These are phyloP conservation scores for Spinacia oleracea DNA, from an alignment of 179 eudicot genomes.

Conservation along the genomic window DNA sequence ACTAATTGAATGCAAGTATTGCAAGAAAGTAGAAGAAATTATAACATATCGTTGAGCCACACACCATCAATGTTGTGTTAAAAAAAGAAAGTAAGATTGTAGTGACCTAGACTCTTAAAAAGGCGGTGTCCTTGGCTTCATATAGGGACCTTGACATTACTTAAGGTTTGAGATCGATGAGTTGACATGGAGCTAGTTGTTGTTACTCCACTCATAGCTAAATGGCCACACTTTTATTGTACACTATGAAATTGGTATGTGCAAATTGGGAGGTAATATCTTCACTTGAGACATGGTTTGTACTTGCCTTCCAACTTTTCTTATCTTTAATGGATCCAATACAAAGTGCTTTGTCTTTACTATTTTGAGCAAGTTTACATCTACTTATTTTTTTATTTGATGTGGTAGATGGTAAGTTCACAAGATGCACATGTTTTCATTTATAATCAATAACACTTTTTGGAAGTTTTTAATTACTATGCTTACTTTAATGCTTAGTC, in stretches of 20 bases:
- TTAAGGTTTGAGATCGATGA: background rate
- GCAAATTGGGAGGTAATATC: conserved; percentile 1
- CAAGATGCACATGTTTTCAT: conserved; percentile 12
- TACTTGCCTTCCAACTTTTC: background rate
- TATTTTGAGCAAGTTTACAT: conserved; percentile 7
- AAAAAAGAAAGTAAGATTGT: background rate
- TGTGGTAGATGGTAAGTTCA: conserved; percentile 2
- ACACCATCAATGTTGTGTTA: background rate
- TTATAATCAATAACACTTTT: background rate
- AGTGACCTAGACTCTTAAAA: background rate
- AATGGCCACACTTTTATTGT: conserved; percentile 5
- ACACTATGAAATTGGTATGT: background rate
- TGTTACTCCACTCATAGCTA: conserved; percentile 5
- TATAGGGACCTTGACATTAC: background rate
- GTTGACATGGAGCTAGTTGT: conserved; percentile 15
- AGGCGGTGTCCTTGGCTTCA: background rate
- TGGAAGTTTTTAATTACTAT: conserved; percentile 1
- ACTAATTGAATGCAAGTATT: background rate
- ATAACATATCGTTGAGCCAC: background rate
- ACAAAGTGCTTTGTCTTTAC: conserved; percentile 17
- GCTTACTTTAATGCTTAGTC: background rate
- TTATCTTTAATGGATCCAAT: background rate
- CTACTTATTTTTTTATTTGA: too few species aligned
- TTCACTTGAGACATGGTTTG: background rate
- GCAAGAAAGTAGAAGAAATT: background rate